Evolutionary conservation across 2,329 filamentous ascomycete genomes (phyloP).

Genomic region (Cercospora canescens): DNA sequence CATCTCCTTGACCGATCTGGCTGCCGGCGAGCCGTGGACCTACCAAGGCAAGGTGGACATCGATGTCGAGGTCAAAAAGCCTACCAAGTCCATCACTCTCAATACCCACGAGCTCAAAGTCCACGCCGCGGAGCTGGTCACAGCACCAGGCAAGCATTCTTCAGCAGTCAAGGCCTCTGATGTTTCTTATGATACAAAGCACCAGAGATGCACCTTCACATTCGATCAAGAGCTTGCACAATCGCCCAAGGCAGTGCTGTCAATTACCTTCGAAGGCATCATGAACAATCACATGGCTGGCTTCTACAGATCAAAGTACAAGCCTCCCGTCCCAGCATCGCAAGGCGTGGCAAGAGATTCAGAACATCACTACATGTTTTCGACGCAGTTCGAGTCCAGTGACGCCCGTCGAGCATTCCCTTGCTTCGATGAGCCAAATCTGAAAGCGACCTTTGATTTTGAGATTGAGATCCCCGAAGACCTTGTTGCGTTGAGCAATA

Average conservation of each 20-base stretch:
- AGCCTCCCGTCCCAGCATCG: constrained; percentile 70
- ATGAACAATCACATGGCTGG: constrained; percentile 94
- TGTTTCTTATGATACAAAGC: constrained; percentile 78
- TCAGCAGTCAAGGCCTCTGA: constrained; percentile 61
- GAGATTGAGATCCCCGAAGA: constrained; percentile 87
- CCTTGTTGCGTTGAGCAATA: constrained; percentile 89
- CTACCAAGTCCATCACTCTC: constrained; percentile 75
- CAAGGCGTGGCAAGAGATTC: constrained; percentile 74
- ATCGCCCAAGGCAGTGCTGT: constrained; percentile 65
- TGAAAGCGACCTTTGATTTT: constrained; percentile 95
- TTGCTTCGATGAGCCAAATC: constrained; percentile 96
- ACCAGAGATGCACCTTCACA: constrained; percentile 76
- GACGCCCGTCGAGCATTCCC: constrained; percentile 94
- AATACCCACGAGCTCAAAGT: constrained; percentile 86
- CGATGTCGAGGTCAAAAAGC: constrained; percentile 68
- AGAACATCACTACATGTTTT: constrained; percentile 68
- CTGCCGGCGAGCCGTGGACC: constrained; percentile 69
- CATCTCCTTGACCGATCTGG: constrained; percentile 77
- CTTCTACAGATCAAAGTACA: constrained; percentile 94
- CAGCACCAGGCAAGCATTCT: constrained; percentile 59
- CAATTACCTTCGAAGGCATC: constrained; percentile 73
- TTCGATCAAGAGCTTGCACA: constrained; percentile 72
- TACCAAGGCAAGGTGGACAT: constrained; percentile 88
- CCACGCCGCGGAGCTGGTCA: constrained; percentile 62
- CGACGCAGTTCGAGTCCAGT: constrained; percentile 96